Percentiles rank a stretch among this genome's conserved stretches.
Conservation (phyloP, 371 early-diverging fungal species). For the Zychaea mexicana region DNA sequence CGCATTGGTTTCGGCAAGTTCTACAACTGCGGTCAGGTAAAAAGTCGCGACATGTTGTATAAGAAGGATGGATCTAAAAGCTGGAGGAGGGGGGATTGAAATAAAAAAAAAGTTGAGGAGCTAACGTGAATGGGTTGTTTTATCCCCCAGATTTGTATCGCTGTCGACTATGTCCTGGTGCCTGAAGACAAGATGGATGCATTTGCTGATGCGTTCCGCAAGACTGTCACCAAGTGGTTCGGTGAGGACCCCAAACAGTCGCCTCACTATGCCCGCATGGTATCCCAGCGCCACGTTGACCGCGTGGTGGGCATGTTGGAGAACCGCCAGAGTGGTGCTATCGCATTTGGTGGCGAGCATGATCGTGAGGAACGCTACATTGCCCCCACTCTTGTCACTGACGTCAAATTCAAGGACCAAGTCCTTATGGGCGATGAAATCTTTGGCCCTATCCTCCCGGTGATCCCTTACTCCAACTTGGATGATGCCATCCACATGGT, state of each 20-base stretch:
- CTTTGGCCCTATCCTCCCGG: slow-evolving; percentile 85
- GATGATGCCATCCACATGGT: slow-evolving; percentile 31
- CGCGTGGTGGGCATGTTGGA: slow-evolving; percentile 64
- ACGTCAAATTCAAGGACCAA: slow-evolving; percentile 22
- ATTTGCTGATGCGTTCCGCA: slow-evolving; percentile 54
- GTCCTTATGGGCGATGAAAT: slow-evolving; percentile 52
- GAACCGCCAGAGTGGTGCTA: slow-evolving; percentile 45
- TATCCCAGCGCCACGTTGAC: slow-evolving; percentile 71
- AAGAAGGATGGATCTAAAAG: no score
- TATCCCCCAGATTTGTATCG: slow-evolving; percentile 74
- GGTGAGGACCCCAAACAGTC: slow-evolving; percentile 54
- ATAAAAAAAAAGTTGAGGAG: background rate
- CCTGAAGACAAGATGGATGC: slow-evolving; percentile 49
- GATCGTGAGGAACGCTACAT: slow-evolving; percentile 20
- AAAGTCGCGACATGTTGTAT: background rate
- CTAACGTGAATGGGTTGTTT: background rate
- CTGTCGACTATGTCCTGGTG: slow-evolving; percentile 84
- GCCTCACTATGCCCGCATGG: slow-evolving; percentile 65
- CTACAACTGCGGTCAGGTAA: slow-evolving; percentile 80
- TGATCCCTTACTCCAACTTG: slow-evolving; percentile 22
- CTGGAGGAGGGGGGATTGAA: no score
- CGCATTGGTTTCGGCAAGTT: slow-evolving; percentile 84
- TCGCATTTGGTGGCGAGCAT: slow-evolving; percentile 43
- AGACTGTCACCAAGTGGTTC: slow-evolving; percentile 50
- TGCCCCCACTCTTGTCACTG: slow-evolving; percentile 20